A percentile compares a stretch with the other conserved stretches of the same genome.
Conservation (phyloP, 2,329 filamentous ascomycete species). For the Colletotrichum spinosum region DNA sequence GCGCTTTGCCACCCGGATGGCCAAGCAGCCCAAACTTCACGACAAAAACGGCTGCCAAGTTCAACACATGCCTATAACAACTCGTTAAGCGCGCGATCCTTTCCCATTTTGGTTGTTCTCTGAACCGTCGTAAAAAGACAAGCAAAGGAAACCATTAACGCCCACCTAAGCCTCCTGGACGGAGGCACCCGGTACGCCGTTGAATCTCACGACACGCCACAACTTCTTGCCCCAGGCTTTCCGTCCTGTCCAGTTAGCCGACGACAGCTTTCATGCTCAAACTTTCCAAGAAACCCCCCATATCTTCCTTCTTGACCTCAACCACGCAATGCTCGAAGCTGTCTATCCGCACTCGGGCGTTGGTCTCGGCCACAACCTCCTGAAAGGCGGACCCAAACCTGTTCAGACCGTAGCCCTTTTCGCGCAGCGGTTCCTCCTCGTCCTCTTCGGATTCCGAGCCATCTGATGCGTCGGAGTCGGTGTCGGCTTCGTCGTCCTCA, state of each 20-base stretch:
- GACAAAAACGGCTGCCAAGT: too few species aligned
- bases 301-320: slow-evolving; percentile 96
- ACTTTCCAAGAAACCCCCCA: slow-evolving; percentile 89
- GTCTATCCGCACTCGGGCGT: slow-evolving; percentile 89
- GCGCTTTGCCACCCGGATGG: too few species aligned
- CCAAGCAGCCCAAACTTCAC: too few species aligned
- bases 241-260: slow-evolving; percentile 52
- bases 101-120: too few species aligned
- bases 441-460: slow-evolving; percentile 61
- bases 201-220: not conserved
- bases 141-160: too few species aligned
- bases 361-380: slow-evolving; percentile 92
- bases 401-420: slow-evolving; percentile 81
- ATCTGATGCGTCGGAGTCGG: slow-evolving; percentile 52
- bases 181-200: slow-evolving; percentile 3
- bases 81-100: too few species aligned
- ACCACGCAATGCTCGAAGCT: slow-evolving; percentile 98
- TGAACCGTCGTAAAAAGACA: too few species aligned
- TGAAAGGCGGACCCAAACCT: slow-evolving; percentile 96
- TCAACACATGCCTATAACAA: too few species aligned
- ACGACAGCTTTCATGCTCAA: slow-evolving; percentile 92
- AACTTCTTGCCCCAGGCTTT: too few species aligned
- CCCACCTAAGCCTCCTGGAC: not conserved
- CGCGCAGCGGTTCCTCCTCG: slow-evolving; percentile 66
- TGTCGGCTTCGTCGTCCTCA: slow-evolving; percentile 61